Evolutionary conservation across 495 filamentous ascomycete species (phyloP), one percentile per base, ranked within the genome.

Genomic region (Xylaria longipes): DNA sequence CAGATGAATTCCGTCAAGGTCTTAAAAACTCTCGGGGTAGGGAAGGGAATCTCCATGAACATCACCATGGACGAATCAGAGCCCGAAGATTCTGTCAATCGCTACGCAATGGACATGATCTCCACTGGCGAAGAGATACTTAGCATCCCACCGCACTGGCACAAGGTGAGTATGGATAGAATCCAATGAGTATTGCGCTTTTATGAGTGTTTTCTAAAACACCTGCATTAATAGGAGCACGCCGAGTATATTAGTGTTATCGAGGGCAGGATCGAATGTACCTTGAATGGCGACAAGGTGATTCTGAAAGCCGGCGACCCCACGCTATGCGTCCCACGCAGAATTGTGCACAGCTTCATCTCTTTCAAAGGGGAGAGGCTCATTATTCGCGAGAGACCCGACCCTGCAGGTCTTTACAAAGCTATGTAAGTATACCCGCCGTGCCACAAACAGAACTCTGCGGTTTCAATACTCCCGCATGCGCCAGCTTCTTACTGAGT

Each of bases 71-170:
- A 75, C 63, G 74, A 75, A 48, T 35, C 46, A 5, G 74, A 73
- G 65, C 68, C 74, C 9, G 71, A 73, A 66, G 71, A 73, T 64
- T 75, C 74, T n/a, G 67, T 73, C 35, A 52, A 75, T 62, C 69
- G 71, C 67, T 75, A 73, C 58, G 64, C 61, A 17, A 69, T 68
- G 57, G 74, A 75, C 54, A 71, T 56, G 12, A 71, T 39, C 14
- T 69, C 41, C 48, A 75, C 65, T 35, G 74, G 74, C 27, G 74
- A 75, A 64, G 74, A 75, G 52, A 68, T 43, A 48, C 33, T 75
- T 56, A 31, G 69, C 22, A 57, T 75, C 57, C 74, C 65, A 66
- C 48, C 71, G n/a, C 74, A 75, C 70, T 75, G 74, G 74, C 73
- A 75, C 27, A 75, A 73, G 71, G 74, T 73, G 20, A 73, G 74